Base-by-base conservation (phyloP, 768 basidiomycete species). In the Austroboletus eburneus region DNA sequence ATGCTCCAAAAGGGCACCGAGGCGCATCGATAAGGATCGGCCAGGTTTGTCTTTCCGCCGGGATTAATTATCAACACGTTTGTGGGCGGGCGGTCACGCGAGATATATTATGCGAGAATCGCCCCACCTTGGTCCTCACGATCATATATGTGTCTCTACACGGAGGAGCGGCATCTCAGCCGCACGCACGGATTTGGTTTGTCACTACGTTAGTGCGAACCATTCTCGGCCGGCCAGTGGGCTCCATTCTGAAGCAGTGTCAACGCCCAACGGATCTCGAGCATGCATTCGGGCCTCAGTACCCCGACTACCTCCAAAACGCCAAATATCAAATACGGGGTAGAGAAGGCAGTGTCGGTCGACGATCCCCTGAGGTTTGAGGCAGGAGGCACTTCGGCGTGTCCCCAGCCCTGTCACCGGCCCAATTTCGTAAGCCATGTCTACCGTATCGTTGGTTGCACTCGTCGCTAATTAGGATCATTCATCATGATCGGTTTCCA, bases 1-100 rank as follows among this genome's bases (percentile, higher is more conserved):
- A 33, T 21, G 5, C 55, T 40, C 55, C 43, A 36, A 55, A 68
- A 52, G 8, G 35, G 3, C 20, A 42, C 51, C 52, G 56, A 58
- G 55, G 56, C 32, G 47, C 54, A 68, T 67, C 66, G 65, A 66
- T 66, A 60, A 66, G 56, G 40, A 46, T 51, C 43, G 43, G 46
- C 50, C 42, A 37, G 46, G 34, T 24, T 12, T 37, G 8, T 43
- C 42, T 39, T 42, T 48, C 40, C 37, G 20, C 39, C 45, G 49
- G 54, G 44, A 21, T 35, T 41, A 50, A 46, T 45, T 46, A 13
- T 39, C 46, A 41, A 44, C 54, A 48, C 42, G 39, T 50, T 39
- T 36, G 33, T 32, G 41, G 43, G 42, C 49, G 51, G 51, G 44
- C 49, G 37, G 49, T 51, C 51, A 51, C 46, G 48, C 39, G 48